These are phyloP conservation scores for Fusarium torulosum DNA, from an alignment of 2,329 filamentous ascomycete species.

Conservation along the genomic window DNA sequence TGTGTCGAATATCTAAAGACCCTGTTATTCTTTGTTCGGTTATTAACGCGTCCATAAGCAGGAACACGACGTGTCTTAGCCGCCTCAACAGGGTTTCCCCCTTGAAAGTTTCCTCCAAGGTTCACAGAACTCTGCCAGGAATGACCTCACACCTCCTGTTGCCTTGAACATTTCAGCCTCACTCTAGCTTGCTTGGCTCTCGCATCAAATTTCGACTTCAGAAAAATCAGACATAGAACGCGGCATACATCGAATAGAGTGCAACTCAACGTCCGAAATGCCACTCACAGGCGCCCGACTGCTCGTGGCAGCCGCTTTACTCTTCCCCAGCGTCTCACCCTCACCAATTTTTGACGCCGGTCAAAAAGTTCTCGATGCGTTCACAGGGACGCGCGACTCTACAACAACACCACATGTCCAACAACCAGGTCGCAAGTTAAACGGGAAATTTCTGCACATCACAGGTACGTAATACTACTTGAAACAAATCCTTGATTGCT, in stretches of 20 bases:
- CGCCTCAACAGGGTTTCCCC: slow-evolving; percentile 23
- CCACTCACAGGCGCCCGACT: slow-evolving; percentile 47
- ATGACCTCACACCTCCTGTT: slow-evolving; percentile 39
- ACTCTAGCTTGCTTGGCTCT: slow-evolving; percentile 2
- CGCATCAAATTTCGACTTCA: slow-evolving; percentile 10
- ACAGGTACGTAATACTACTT: slow-evolving; percentile 71
- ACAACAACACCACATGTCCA: slow-evolving; percentile 30
- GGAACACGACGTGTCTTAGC: slow-evolving; percentile 9
- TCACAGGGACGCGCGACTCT: slow-evolving; percentile 26
- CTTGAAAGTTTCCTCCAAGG: slow-evolving; percentile 13
- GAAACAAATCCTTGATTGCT: slow-evolving; percentile 15
- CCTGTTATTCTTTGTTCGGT: not conserved
- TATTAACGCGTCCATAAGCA: slow-evolving; percentile 9
- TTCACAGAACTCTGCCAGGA: slow-evolving; percentile 9
- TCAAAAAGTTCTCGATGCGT: slow-evolving; percentile 37
- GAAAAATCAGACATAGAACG: not conserved
- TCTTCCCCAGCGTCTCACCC: slow-evolving; percentile 39
- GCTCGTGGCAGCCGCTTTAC: slow-evolving; percentile 47
- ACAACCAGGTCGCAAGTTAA: slow-evolving; percentile 61
- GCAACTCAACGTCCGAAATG: slow-evolving; percentile 33
- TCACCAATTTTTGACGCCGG: slow-evolving; percentile 43
- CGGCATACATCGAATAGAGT: not conserved
- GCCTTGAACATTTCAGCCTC: slow-evolving; percentile 13
- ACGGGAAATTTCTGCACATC: slow-evolving; percentile 87
- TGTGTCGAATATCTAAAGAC: not conserved